Evolutionary conservation across 495 filamentous ascomycete species (phyloP).

Genomic region (Usnea hakonensis): DNA sequence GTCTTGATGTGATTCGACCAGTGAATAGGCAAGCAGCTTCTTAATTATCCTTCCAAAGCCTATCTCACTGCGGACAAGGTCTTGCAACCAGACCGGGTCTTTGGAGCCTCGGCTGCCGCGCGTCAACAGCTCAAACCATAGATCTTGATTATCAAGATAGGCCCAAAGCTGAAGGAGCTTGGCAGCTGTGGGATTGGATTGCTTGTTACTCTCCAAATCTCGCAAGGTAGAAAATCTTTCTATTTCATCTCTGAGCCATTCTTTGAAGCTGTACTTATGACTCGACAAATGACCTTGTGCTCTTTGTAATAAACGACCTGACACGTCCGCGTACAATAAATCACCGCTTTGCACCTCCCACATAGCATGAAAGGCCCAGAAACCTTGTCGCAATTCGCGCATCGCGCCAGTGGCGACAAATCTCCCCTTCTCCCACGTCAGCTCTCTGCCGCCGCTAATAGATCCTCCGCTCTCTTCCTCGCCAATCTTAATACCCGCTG

Average conservation of each 20-base stretch:
- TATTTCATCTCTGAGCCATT: no score
- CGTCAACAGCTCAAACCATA: slow-evolving; percentile 42
- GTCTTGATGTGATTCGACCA: no score
- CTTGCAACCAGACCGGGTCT: slow-evolving; percentile 28
- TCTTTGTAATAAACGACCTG: no score
- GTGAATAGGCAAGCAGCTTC: slow-evolving; percentile 30
- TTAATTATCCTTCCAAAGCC: slow-evolving; percentile 28
- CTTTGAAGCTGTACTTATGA: no score
- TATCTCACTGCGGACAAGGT: slow-evolving; percentile 25
- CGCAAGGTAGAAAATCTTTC: no score
- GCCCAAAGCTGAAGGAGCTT: slow-evolving; percentile 39
- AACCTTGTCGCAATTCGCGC: slow-evolving; percentile 27
- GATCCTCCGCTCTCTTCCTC: slow-evolving; percentile 28
- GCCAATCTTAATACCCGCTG: slow-evolving; percentile 32
- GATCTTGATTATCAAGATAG: slow-evolving; percentile 43
- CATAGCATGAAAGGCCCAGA: slow-evolving; percentile 27
- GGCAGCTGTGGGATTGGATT: no score
- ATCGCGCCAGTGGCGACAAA: slow-evolving; percentile 21
- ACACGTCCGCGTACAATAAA: slow-evolving; percentile 28
- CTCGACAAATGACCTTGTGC: no score
- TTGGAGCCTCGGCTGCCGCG: slow-evolving; percentile 15
- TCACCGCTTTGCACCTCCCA: slow-evolving; percentile 27
- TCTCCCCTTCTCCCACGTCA: slow-evolving; percentile 20
- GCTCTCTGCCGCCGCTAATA: slow-evolving; percentile 27
- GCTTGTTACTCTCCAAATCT: no score